phyloP scores from a whole-genome alignment of 345 rosid genomes.

The Eucalyptus microcorys region DNA sequence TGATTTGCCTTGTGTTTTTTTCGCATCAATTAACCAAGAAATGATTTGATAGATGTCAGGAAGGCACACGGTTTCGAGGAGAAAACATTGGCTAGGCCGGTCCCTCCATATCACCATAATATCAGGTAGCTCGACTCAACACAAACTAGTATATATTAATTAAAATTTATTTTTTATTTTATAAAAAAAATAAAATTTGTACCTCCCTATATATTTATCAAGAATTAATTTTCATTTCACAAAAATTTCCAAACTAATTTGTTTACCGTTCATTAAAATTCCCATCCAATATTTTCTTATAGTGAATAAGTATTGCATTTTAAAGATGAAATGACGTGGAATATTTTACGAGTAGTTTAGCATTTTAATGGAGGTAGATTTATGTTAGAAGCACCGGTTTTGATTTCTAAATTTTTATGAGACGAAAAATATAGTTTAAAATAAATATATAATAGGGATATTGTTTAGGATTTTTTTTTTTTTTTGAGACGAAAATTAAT shows the following conservation, averaged over 20 bases:
- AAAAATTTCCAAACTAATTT: not conserved
- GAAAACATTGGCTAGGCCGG: not conserved
- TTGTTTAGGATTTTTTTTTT: not conserved
- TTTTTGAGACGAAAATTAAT: not conserved
- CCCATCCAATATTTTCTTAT: not conserved
- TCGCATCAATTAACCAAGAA: not conserved
- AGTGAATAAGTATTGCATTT: not conserved
- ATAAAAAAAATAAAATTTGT: not conserved
- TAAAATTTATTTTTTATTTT: not conserved
- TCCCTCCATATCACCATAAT: not conserved
- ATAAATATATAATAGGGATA: not conserved
- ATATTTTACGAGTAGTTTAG: no score
- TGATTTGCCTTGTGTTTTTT: not conserved
- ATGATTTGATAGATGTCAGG: not conserved
- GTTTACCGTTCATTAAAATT: not conserved
- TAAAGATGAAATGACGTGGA: not conserved
- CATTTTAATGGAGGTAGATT: not conserved
- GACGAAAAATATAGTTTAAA: accelerated
- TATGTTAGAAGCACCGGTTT: accelerated
- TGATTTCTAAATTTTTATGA: accelerated
- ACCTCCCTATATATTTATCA: not conserved
- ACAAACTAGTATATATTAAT: not conserved
- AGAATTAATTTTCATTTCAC: not conserved
- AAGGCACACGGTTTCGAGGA: not conserved
- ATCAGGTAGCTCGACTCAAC: not conserved